These are phyloP conservation scores for Naegleria fowleri DNA, from an alignment of 208 protist genomes.

Conservation along the genomic window DNA sequence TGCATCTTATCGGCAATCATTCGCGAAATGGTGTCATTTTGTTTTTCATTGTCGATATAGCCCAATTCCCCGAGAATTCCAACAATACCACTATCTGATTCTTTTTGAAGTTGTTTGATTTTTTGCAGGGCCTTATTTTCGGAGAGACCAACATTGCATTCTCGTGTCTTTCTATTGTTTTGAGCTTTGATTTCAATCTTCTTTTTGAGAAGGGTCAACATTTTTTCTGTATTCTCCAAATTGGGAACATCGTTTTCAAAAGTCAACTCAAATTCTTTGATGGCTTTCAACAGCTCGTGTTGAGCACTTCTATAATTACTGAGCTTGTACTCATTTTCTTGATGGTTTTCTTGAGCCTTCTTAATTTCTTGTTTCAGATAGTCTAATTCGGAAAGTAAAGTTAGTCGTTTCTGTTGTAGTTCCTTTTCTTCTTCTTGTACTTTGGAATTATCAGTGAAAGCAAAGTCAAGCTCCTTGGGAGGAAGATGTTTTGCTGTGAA, in stretches of 20 bases:
- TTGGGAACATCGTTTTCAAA: neutral
- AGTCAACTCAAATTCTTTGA: neutral
- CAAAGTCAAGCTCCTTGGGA: neutral
- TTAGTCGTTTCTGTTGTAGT: neutral
- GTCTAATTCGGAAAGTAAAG: neutral
- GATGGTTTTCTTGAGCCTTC: neutral
- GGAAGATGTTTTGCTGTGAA: neutral
- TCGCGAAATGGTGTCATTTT: neutral
- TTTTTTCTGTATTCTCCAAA: neutral
- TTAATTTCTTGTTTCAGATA: neutral
- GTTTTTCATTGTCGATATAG: neutral
- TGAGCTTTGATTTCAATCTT: neutral
- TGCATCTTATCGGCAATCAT: neutral
- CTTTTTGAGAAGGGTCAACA: neutral
- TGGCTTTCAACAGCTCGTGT: neutral
- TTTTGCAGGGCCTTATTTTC: neutral
- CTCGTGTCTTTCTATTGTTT: neutral
- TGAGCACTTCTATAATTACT: neutral
- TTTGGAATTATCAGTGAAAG: neutral
- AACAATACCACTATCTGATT: neutral
- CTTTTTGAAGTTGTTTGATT: neutral
- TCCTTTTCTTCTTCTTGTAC: neutral
- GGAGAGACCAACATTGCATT: neutral
- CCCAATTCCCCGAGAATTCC: neutral
- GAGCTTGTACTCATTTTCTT: neutral